A percentile compares a stretch with the other conserved stretches of the same genome.
Evolutionary conservation across 192 early-diverging fungal genomes (phyloP).

Genomic region (Backusella parvicylindrica): DNA sequence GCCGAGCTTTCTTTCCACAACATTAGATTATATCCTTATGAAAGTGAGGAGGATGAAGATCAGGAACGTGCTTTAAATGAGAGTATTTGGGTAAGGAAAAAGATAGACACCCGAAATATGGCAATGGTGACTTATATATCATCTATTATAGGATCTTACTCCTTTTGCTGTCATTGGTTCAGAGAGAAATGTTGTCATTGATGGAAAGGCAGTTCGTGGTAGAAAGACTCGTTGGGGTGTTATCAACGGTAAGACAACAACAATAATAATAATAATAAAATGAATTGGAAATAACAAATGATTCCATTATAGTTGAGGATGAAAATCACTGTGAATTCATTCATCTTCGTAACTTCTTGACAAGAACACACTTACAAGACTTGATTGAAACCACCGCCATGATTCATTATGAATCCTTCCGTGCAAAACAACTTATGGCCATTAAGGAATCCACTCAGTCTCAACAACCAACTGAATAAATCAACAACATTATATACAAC

Average conservation of each 20-base stretch:
- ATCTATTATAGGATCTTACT: constrained; percentile 67
- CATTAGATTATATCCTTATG: constrained; percentile 86
- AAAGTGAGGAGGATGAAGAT: constrained; percentile 80
- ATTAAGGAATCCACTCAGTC: constrained; percentile 49
- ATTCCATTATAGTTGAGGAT: constrained; percentile 76
- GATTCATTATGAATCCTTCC: constrained; percentile 95
- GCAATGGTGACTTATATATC: background rate
- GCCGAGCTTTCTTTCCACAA: constrained; percentile 91
- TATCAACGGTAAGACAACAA: constrained; percentile 59
- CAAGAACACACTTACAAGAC: constrained; percentile 87
- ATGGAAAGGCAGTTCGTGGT: constrained; percentile 88
- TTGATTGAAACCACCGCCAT: constrained; percentile 89
- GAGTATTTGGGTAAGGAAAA: constrained; percentile 56
- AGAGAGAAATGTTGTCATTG: constrained; percentile 82
- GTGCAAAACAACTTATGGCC: constrained; percentile 63
- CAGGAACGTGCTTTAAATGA: constrained; percentile 72
- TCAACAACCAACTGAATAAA: background rate
- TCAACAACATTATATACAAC: background rate
- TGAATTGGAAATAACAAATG: constrained; percentile 52
- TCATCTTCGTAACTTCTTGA: constrained; percentile 88
- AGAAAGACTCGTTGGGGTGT: constrained; percentile 89
- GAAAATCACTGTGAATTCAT: constrained; percentile 94
- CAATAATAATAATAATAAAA: background rate
- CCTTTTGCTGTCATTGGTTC: constrained; percentile 96
- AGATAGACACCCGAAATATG: background rate